These are phyloP conservation scores for Puccinia hordei DNA, from an alignment of 1,284 basidiomycete species.

Conservation along the genomic window DNA sequence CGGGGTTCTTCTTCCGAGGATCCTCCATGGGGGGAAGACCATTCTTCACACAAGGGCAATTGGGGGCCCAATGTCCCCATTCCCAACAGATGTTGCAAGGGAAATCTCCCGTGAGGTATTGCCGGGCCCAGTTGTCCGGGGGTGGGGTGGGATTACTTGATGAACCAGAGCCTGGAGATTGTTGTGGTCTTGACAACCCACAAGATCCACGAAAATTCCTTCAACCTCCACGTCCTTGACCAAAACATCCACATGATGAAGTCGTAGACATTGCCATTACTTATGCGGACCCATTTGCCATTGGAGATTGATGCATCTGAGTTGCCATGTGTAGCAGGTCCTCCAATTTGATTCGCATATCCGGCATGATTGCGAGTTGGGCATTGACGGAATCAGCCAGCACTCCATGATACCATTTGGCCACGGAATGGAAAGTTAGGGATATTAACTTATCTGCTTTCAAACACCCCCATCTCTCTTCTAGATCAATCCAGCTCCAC, in stretches of 20 bases:
- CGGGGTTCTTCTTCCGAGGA: background rate
- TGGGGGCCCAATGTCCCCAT: background rate
- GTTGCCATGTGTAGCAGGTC: background rate
- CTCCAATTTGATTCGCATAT: background rate
- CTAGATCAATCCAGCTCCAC: background rate
- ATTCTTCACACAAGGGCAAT: conserved; percentile 12
- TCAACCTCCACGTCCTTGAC: background rate
- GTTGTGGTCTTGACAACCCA: background rate
- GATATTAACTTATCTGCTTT: too few relatives aligned
- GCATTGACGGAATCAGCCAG: background rate
- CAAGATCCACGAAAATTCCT: background rate
- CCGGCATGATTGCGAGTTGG: background rate
- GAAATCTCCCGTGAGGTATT: conserved; percentile 2
- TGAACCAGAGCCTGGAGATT: background rate
- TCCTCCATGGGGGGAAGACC: background rate
- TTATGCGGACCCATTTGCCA: background rate
- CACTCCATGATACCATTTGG: background rate
- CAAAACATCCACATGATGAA: background rate
- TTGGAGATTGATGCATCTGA: background rate
- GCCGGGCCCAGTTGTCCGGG: background rate
- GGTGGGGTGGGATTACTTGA: background rate
- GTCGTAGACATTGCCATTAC: background rate
- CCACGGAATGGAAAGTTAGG: background rate
- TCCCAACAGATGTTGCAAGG: conserved; percentile 15
- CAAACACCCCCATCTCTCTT: background rate